Conservation (phyloP, 768 basidiomycete genomes). For the Suillus tomentosus region DNA sequence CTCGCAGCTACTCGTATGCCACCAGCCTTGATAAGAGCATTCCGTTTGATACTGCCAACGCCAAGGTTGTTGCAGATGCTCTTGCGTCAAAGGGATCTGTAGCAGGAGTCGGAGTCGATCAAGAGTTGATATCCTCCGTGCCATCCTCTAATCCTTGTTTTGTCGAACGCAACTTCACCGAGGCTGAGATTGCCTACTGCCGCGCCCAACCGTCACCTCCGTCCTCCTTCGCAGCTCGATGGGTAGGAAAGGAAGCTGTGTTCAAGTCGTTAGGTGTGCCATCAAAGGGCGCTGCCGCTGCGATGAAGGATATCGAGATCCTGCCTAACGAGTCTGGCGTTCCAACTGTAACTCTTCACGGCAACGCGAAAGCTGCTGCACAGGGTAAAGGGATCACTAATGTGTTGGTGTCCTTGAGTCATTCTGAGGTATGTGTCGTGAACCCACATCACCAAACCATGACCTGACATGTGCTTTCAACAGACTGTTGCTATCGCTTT, state of each 20-base stretch:
- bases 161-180: constrained; percentile 90
- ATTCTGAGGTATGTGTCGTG: constrained; percentile 77
- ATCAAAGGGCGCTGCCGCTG: constrained; percentile 89
- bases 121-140: constrained; percentile 91
- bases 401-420: constrained; percentile 85
- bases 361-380: constrained; percentile 78
- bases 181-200: constrained; percentile 86
- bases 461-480: constrained; percentile 19
- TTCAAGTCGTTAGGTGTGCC: constrained; percentile 94
- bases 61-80: constrained; percentile 56
- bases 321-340: constrained; percentile 76
- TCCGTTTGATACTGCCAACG: constrained; percentile 66
- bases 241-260: constrained; percentile 96
- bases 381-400: constrained; percentile 68
- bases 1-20: constrained; percentile 82
- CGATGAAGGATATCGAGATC: constrained; percentile 98
- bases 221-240: constrained; percentile 94
- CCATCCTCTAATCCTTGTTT: constrained; percentile 89
- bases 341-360: constrained; percentile 75
- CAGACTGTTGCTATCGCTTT: constrained; percentile 87
- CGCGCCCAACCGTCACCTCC: constrained; percentile 78
- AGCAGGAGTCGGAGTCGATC: constrained; percentile 86
- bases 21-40: constrained; percentile 56
- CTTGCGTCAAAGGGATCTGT: constrained; percentile 42
- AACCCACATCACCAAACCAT: constrained; percentile 7